These are phyloP conservation scores for Fusarium coffeatum DNA, from an alignment of 2,329 filamentous ascomycete species.

Conservation along the genomic window DNA sequence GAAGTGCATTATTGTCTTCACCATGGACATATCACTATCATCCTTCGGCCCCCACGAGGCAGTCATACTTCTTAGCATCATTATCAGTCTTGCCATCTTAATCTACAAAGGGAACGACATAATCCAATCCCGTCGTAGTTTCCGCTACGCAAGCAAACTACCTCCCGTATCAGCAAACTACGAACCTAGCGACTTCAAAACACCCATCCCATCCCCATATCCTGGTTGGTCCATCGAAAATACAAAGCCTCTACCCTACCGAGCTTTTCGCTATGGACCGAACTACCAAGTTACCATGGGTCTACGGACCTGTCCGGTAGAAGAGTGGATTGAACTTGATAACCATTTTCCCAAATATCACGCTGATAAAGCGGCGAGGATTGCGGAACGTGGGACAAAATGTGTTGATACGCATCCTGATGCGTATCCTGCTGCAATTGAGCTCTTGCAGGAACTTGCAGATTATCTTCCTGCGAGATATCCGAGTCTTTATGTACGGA, in stretches of 20 bases:
- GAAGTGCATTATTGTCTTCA: not conserved
- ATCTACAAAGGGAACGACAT: conserved; percentile 27
- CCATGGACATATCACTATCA: conserved; percentile 4
- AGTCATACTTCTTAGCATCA: conserved; percentile 23
- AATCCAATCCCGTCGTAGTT: conserved; percentile 15
- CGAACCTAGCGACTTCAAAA: conserved; percentile 59
- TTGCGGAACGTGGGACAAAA: conserved; percentile 72
- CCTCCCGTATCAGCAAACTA: conserved; percentile 23
- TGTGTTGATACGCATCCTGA: conserved; percentile 77
- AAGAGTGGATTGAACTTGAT: conserved; percentile 88
- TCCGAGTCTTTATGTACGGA: conserved; percentile 74
- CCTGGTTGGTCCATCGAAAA: conserved; percentile 73
- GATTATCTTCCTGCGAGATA: conserved; percentile 81
- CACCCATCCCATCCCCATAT: conserved; percentile 71
- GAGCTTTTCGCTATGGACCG: conserved; percentile 81
- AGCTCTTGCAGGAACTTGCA: conserved; percentile 79
- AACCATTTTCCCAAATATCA: conserved; percentile 81
- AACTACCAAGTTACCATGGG: conserved; percentile 84
- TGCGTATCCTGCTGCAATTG: conserved; percentile 77
- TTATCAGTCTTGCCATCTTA: conserved; percentile 15
- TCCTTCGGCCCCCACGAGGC: conserved; percentile 15
- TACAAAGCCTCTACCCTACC: conserved; percentile 81
- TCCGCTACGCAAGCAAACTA: conserved; percentile 18
- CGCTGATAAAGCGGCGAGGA: conserved; percentile 74
- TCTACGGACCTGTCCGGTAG: conserved; percentile 73